phyloP scores from a whole-genome alignment of 2,329 filamentous ascomycete genomes.

The Dactylellina parvicollis region DNA sequence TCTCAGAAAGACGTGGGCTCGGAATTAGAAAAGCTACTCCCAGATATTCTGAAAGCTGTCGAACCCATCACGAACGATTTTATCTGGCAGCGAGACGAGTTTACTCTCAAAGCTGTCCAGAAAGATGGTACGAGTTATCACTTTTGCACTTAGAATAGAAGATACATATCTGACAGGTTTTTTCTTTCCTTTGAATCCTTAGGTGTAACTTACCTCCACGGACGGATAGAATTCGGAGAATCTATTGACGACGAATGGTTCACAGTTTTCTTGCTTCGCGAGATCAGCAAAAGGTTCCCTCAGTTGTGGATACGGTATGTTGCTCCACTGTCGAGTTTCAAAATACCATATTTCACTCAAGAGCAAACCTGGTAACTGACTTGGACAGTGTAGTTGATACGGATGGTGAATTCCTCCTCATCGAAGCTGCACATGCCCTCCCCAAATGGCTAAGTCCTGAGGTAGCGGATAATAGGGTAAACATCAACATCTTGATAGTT shows the following conservation, averaged over 20 bases:
- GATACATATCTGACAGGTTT: slow-evolving; percentile 60
- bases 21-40: slow-evolving; percentile 31
- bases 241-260: slow-evolving; percentile 98
- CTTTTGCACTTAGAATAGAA: not conserved
- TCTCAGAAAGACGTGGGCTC: slow-evolving; percentile 32
- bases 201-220: slow-evolving; percentile 72
- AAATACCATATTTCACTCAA: not conserved
- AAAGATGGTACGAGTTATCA: slow-evolving; percentile 63
- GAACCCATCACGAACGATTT: slow-evolving; percentile 53
- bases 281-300: slow-evolving; percentile 77
- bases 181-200: slow-evolving; percentile 58
- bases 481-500: slow-evolving; percentile 48
- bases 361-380: slow-evolving; percentile 30
- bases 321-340: slow-evolving; percentile 6
- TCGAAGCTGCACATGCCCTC: slow-evolving; percentile 88
- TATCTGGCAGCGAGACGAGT: slow-evolving; percentile 91
- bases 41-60: slow-evolving; percentile 37
- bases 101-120: slow-evolving; percentile 73
- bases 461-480: slow-evolving; percentile 79
- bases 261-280: slow-evolving; percentile 85
- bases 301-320: slow-evolving; percentile 74
- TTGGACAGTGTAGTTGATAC: slow-evolving; percentile 75
- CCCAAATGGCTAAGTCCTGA: slow-evolving; percentile 93
- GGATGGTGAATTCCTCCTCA: slow-evolving; percentile 93
- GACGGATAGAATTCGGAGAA: slow-evolving; percentile 87